Base-by-base conservation (phyloP, 495 filamentous ascomycete species). In the Neurospora sp. region DNA sequence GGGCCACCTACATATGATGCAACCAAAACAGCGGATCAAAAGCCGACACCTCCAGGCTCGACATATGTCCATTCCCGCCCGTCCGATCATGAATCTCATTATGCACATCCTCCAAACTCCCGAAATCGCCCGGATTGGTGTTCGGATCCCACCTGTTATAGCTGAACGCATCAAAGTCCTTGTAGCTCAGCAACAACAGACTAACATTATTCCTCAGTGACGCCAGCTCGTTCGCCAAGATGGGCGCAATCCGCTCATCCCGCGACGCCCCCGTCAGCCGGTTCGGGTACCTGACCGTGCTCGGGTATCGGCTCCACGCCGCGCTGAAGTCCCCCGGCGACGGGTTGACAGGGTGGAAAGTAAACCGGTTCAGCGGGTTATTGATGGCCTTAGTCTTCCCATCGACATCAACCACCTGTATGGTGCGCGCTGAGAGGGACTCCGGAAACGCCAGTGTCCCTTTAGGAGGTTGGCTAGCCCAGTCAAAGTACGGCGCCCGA, bases 11-110 rank as follows among this genome's bases (percentile, higher is more conserved):
- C 70, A 84, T 79, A 71, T 87, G 83, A 71, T 93, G 91, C 16
- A 93, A 79, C 83, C 86, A 91, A 79, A 94, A 94, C 37, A 91
- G 79, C 0, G 92, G 91, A 77, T 94, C 92, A 76, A 91, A 93
- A 12, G 87, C 85, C 14, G 92, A 88, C 72, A 88, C 90, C 3
- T 87, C 85, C 31, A 91, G 79, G 53, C 84, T 81, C 1, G 82
- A 81, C 89, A 93, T 90, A 75, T 92, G 90, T 1, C 91, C 91
- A 72, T 80, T 81, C 14, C 81, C 80, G 16, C 83, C 86, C 65
- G 79, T 80, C 9, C 88, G 86, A 39, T 87, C 85, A 73, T 92
- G 90, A 71, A 92, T 87, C 27, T 81, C 82, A 78, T 91, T 88
- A 78, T 93, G 90, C 12, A 92, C 74, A 39, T 87, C 85, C 77